phyloP scores from a whole-genome alignment of 768 basidiomycete genomes.

The Infundibulicybe gibba region DNA sequence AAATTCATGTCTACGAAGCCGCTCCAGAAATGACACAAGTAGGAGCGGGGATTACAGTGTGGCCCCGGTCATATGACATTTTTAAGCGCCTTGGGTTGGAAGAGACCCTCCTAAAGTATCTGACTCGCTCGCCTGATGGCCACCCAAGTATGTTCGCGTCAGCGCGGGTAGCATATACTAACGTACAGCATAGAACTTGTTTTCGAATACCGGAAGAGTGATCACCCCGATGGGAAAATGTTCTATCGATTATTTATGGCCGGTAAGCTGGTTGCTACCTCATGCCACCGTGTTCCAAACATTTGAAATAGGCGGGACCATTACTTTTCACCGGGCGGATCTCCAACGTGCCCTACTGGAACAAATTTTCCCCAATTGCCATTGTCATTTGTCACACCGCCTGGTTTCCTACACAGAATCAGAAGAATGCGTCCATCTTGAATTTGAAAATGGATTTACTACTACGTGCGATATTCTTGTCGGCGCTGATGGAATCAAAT shows the following conservation, averaged over 20 bases:
- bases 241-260: constrained; percentile 19
- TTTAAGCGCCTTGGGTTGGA: too few species aligned
- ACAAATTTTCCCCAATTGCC: constrained; percentile 28
- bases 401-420: constrained; percentile 30
- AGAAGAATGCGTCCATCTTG: constrained; percentile 14
- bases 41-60: constrained; percentile 38
- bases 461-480: constrained; percentile 47
- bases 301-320: constrained; percentile 13
- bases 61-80: constrained; percentile 35
- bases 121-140: too few species aligned
- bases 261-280: too few species aligned
- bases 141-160: too few species aligned
- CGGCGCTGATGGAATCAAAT: constrained; percentile 34
- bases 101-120: too few species aligned
- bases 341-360: constrained; percentile 43
- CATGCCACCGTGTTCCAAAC: too few species aligned
- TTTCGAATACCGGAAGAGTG: constrained; percentile 50
- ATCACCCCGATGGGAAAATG: constrained; percentile 48
- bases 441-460: constrained; percentile 42
- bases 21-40: constrained; percentile 30
- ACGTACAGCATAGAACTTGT: too few species aligned
- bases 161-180: too few species aligned
- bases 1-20: constrained; percentile 39
- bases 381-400: constrained; percentile 36
- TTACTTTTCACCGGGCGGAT: constrained; percentile 36